A percentile compares a stretch with the other conserved stretches of the same genome.
Evolutionary conservation across 164 flowering plant genomes (phyloP).

Genomic region (Nelumbo lutea): DNA sequence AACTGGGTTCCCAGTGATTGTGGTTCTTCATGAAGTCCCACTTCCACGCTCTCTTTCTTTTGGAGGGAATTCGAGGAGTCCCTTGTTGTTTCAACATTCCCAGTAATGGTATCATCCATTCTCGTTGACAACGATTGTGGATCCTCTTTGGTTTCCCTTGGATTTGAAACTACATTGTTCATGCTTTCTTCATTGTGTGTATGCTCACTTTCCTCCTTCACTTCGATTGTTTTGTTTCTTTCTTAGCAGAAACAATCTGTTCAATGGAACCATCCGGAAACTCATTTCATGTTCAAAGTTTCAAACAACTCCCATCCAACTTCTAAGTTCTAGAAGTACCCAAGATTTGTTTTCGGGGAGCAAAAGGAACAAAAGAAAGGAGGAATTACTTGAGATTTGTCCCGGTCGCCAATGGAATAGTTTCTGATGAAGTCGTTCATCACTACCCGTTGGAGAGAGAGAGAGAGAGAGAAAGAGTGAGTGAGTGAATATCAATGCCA

Average conservation of each 20-base stretch:
- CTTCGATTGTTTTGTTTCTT: constrained; percentile 26
- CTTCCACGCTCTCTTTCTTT: constrained; percentile 26
- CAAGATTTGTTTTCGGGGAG: too few species aligned
- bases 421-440: constrained; percentile 55
- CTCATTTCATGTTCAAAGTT: constrained; percentile 25
- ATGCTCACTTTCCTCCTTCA: constrained; percentile 21
- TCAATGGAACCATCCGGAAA: constrained; percentile 20
- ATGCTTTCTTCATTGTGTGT: constrained; percentile 16
- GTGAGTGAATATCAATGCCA: too few species aligned
- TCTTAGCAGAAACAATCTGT: constrained; percentile 22
- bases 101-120: constrained; percentile 19
- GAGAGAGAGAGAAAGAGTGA: too few species aligned
- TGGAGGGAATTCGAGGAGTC: constrained; percentile 18
- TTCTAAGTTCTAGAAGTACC: constrained; percentile 10
- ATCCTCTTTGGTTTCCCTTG: constrained; percentile 28
- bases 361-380: too few species aligned
- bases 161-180: constrained; percentile 9
- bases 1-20: constrained; percentile 27
- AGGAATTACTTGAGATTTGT: too few species aligned
- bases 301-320: constrained; percentile 39
- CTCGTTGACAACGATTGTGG: constrained; percentile 17
- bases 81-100: constrained; percentile 19
- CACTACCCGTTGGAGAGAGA: too few species aligned
- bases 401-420: too few species aligned
- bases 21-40: constrained; percentile 22